Base-by-base conservation (phyloP, 75 land plant genomes). In the Pinus albicaulis region DNA sequence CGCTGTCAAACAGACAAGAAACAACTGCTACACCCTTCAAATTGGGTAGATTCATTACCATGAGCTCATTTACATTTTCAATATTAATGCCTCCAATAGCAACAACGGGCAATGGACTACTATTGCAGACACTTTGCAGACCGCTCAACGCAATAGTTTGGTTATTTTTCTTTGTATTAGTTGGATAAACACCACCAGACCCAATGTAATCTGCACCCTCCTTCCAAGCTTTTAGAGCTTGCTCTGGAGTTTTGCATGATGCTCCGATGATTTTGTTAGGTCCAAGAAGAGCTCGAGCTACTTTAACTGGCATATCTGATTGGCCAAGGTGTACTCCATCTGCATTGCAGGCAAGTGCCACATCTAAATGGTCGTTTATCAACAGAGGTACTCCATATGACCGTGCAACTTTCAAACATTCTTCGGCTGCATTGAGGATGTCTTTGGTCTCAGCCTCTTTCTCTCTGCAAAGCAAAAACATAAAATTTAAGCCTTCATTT, bases 201-300 rank as follows among this genome's bases (percentile, higher is more conserved):
- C 99, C 99, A 70, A 96, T 85, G 74, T 96, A 96, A 79, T 96
- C 90, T 31, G 99, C 99, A 66, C 98, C 98, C 62, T 89, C 93
- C 19, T 78, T 60, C 86, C 88, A 94, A 17, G 99, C 99, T 80
- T 81, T 76, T 23, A 85, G 68, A 20, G 98, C 99, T 79, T 96
- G 98, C 59, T 85, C 91, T 19, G 85, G 80, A 12, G 97, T 96
- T 79, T 96, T 96, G 76, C 99, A 96, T 1, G 99, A 93, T 3
- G 89, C 91, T 12, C 98, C 98, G 28, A 95, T 95, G 68, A 93
- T 93, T 71, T 93, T 95, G 4, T 77, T 81, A 0, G 97, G 93
- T 20, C 98, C 97, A 19, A 95, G 86, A 65, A 95, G 79, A 5
- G 82, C 55, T 25, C 98, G 89, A 14, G 75, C 94, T 15, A 56